Base-by-base conservation (phyloP, 176 grass and related monocot species). In the Oryza officinalis region DNA sequence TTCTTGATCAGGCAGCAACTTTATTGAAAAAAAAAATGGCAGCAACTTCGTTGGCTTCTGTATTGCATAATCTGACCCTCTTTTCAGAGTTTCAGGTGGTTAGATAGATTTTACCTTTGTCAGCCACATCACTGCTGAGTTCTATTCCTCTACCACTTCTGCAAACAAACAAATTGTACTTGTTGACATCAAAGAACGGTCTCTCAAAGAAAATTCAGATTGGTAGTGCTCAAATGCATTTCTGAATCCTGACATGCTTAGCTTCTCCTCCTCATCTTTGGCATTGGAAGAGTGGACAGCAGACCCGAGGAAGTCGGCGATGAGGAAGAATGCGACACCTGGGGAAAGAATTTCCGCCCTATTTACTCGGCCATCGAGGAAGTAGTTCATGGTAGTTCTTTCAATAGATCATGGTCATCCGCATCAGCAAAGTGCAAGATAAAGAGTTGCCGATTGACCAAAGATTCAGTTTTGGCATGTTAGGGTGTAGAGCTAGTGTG, bases 351-450 rank as follows among this genome's bases (percentile, higher is more conserved):
- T 49, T 12, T 81, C 71, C 6, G 85, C 85, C 67, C 37, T 75
- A 31, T 88, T 91, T 17, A 91, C 85, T 11, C 82, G 81, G 13
- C 87, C 72, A 23, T 77, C 71, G 1, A 85, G 77, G 32, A 88
- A 91, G 38, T 87, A 81, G 66, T 91, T 91, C 11, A 91, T 35
- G n/a, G 85, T 91, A 4, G 89, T 87, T 5, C 76, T 81, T 91
- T 1, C 1, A 10, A 64, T 0, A 64, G 13, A 0, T 33, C 13
- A 13, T 4, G n/a, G 0, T 13, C 13, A 33, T 13, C 14, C 0
- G 6, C 1, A 71, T 40, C 11, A 71, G n/a, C 69, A 1, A 71
- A 6, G 0, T 26, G n/a, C 4, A 71, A 13, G 20, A 71, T 2
- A 11, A 38, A 14, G 4, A 43, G 37, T 43, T 32, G 7, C 5